Evolutionary conservation across 2,329 filamentous ascomycete species (phyloP).

Genomic region (Alternaria longipes): DNA sequence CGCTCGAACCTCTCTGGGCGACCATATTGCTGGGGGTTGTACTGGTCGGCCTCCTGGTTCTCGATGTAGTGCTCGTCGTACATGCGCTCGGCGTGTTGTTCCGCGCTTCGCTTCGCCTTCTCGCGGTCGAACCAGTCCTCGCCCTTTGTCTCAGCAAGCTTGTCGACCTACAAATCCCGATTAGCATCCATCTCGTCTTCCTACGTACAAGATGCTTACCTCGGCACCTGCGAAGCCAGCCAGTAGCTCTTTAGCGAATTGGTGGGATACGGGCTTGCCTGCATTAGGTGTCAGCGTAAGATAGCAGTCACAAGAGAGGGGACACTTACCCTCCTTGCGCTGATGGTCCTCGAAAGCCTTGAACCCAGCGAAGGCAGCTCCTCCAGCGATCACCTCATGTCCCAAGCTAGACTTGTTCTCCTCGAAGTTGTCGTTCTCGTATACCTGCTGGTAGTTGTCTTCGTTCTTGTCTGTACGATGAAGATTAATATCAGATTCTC

Average conservation of each 20-base stretch:
- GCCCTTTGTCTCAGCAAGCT: constrained; percentile 69
- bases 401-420: constrained; percentile 70
- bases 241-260: constrained; percentile 79
- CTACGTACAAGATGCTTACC: constrained; percentile 51
- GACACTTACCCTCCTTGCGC: constrained; percentile 68
- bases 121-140: constrained; percentile 60
- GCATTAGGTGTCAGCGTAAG: constrained; percentile 2
- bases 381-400: constrained; percentile 79
- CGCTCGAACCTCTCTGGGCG: constrained; percentile 45
- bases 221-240: constrained; percentile 77
- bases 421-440: constrained; percentile 56
- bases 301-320: neutral
- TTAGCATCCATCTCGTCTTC: neutral
- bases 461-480: constrained; percentile 59
- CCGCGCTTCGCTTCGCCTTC: constrained; percentile 58
- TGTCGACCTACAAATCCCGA: constrained; percentile 59
- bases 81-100: constrained; percentile 55
- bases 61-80: constrained; percentile 61
- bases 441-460: constrained; percentile 64
- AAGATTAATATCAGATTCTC: constrained; percentile 1
- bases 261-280: constrained; percentile 77
- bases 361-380: constrained; percentile 80
- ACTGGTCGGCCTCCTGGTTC: constrained; percentile 54
- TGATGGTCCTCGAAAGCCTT: constrained; percentile 81
- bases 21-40: constrained; percentile 56